Evolutionary conservation across 78 protist genomes (phyloP), one percentile per base, ranked within the genome.

Genomic region (Polysphondylium violaceum): DNA sequence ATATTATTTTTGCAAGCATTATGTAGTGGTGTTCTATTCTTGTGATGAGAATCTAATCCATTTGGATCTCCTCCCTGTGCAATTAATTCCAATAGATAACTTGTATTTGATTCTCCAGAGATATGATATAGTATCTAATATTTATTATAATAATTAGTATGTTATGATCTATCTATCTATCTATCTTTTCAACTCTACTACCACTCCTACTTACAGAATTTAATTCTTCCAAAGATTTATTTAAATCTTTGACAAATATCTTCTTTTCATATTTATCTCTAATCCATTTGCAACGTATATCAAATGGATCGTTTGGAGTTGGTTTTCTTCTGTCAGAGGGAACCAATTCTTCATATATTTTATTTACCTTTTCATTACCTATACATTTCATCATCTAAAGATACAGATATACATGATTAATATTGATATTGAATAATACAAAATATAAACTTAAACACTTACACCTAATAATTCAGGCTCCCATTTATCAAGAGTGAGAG

Each of bases 301-400:
- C 79, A 53, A 83, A 67, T 11, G 76, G 43, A 43, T 83, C 76
- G 43, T 83, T 67, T 36, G 76, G 64, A 1, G 91, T 71, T 27
- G 91, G 91, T 83, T 83, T 83, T 51, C 56, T 74, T 41, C 91
- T 50, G 21, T 60, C 91, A 3, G 7, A 2, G 27, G 94, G 94
- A 33, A 91, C 64, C n/a, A 53, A 31, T 21, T 76, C 73, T 58
- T 92, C 95, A 72, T 40, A 92, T 27, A 78, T 33, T 29, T 25
- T 69, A 36, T 92, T 86, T 11, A 87, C 95, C 36, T 50, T 29
- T 9, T 47, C 87, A 78, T 96, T 96, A n/a, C 98, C 97, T 14
- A 76, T 43, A 43, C 91, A 65, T 47, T 64, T 67, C 94, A 90
- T 90, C 87, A 58, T 72, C 53, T 58, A 33, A n/a, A 51, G 40